These are phyloP conservation scores for Acacia melanoxylon DNA, from an alignment of 306 rosid species.

Conservation along the genomic window DNA sequence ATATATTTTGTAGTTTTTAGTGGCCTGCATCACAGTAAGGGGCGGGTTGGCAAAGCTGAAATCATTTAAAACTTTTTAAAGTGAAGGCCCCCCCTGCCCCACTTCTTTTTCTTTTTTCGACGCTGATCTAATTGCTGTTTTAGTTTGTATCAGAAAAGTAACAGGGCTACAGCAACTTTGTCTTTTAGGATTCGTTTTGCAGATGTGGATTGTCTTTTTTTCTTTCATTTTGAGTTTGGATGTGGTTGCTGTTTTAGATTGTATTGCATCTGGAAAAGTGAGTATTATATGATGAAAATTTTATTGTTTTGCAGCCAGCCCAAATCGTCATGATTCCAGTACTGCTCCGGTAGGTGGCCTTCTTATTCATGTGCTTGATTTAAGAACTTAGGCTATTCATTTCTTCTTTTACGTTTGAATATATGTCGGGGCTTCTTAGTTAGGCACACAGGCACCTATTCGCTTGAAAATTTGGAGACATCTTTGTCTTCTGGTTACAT, in stretches of 20 bases:
- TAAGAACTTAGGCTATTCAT: constrained; percentile 9
- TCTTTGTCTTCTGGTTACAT: neutral
- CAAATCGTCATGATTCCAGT: constrained; percentile 50
- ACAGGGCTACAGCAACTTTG: neutral
- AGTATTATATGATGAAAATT: neutral
- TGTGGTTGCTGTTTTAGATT: neutral
- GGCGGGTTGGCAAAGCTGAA: neutral
- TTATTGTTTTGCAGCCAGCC: constrained; percentile 6
- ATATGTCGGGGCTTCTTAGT: neutral
- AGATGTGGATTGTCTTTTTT: neutral
- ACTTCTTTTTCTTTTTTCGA: neutral
- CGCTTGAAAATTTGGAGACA: constrained; percentile 36
- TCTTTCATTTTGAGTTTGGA: neutral
- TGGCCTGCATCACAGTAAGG: constrained; percentile 12
- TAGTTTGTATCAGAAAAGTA: neutral
- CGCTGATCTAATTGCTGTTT: neutral
- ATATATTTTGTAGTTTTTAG: neutral
- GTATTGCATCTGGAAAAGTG: neutral
- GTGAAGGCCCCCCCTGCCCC: neutral
- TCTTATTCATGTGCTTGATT: constrained; percentile 24
- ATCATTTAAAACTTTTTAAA: neutral
- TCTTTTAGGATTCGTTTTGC: neutral
- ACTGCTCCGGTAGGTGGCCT: constrained; percentile 66
- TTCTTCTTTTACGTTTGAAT: constrained; percentile 25
- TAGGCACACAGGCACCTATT: constrained; percentile 30